These are phyloP conservation scores for Sclerotiophoma versabilis DNA, from an alignment of 2,329 filamentous ascomycete species.

Conservation along the genomic window DNA sequence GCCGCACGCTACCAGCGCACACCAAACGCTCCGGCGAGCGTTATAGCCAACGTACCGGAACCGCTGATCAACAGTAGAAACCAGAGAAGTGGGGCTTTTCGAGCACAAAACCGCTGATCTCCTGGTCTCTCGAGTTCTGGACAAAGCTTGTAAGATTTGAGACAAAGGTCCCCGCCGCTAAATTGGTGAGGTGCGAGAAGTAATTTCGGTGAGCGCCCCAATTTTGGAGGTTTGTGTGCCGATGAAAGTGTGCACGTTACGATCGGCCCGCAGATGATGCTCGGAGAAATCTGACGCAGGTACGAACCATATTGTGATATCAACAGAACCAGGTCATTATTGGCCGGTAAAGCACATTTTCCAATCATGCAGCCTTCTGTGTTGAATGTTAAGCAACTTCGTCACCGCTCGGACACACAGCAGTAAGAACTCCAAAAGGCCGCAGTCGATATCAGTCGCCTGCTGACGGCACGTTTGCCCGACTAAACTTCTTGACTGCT, in stretches of 20 bases:
- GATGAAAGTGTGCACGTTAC: conserved; percentile 1
- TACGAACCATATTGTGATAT: conserved; percentile 8
- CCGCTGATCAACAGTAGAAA: conserved; percentile 15
- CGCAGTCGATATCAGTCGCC: not conserved
- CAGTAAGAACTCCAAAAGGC: not conserved
- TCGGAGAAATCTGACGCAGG: conserved; percentile 14
- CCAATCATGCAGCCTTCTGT: not conserved
- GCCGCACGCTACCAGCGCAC: conserved; percentile 27
- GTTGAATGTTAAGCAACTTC: not conserved
- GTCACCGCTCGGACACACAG: not conserved
- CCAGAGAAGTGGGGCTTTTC: not conserved
- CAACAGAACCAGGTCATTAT: not conserved
- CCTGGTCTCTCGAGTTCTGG: conserved; percentile 9
- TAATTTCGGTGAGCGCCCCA: conserved; percentile 15
- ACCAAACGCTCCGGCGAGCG: conserved; percentile 24
- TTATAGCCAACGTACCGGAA: conserved; percentile 21
- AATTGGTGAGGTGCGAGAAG: conserved; percentile 1
- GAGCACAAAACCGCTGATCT: conserved; percentile 13
- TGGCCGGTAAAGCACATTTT: not conserved
- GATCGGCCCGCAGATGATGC: conserved; percentile 5
- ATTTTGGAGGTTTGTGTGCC: conserved; percentile 6
- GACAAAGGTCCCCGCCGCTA: conserved; percentile 8
- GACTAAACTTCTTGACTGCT: not conserved
- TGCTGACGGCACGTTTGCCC: not conserved
- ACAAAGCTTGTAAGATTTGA: conserved; percentile 8